Conservation (phyloP, 805 yeast species). For the Cyberlindnera petersonii region DNA sequence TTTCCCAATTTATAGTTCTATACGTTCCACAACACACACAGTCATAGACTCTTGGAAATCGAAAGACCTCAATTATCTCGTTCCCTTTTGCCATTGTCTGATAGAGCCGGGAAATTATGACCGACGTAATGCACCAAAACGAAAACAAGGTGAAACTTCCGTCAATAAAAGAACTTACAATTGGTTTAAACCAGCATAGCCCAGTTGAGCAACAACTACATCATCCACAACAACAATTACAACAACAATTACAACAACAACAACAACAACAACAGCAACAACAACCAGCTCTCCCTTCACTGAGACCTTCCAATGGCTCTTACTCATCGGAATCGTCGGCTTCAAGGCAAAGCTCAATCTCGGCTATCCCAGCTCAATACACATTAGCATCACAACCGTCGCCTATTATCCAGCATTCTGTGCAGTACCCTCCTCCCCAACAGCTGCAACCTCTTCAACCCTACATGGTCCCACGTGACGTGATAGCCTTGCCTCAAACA, state of each 20-base stretch:
- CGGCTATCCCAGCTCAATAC: conserved; percentile 1
- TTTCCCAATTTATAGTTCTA: too few relatives aligned
- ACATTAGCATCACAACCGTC: background rate
- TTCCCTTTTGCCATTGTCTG: too few relatives aligned
- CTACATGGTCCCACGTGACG: background rate
- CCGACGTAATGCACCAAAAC: conserved; percentile 8
- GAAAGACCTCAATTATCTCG: too few relatives aligned
- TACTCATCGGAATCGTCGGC: conserved; percentile 8
- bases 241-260: conserved; percentile 1
- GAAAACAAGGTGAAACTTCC: conserved; percentile 18
- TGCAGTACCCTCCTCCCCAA: conserved; percentile 1
- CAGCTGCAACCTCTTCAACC: background rate
- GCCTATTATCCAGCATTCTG: background rate
- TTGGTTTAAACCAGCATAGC: conserved; percentile 8
- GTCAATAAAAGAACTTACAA: conserved; percentile 21
- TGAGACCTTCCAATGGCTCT: conserved; percentile 2
- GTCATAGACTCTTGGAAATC: too few relatives aligned
- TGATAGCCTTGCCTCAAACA: background rate
- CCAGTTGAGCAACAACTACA: background rate
- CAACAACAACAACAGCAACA: background rate
- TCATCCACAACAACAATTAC: background rate
- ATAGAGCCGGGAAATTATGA: background rate
- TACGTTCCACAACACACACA: too few relatives aligned
- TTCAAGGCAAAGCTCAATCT: conserved; percentile 7
- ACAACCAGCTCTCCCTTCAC: conserved; percentile 1